A percentile compares a stretch with the other conserved stretches of the same genome.
phyloP scores from a whole-genome alignment of 2,329 filamentous ascomycete species.

The Corniculantispora saksenae region DNA sequence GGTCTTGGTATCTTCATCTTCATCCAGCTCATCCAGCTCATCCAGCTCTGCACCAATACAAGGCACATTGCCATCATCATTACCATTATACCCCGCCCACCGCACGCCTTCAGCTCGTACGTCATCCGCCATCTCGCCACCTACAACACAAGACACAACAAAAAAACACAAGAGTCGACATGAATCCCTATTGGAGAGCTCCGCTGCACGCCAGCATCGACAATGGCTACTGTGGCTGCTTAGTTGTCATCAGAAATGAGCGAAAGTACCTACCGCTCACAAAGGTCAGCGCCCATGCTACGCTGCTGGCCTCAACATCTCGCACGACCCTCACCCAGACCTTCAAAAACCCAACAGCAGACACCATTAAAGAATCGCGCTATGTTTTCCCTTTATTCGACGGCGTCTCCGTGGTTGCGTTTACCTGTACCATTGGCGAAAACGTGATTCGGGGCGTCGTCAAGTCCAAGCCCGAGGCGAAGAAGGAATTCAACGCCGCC shows the following conservation, averaged over 20 bases:
- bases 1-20: not conserved
- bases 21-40: not conserved
- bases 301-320: constrained; percentile 56
- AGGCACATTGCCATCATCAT: not conserved
- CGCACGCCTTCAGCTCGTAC: not conserved
- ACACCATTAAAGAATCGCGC: constrained; percentile 46
- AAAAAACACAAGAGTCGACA: not conserved
- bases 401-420: constrained; percentile 68
- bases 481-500: constrained; percentile 59
- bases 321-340: constrained; percentile 54
- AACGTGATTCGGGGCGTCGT: constrained; percentile 65
- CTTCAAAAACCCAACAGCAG: constrained; percentile 56
- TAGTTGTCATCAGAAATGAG: constrained; percentile 26
- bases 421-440: constrained; percentile 63
- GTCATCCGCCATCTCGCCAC: no score
- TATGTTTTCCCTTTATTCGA: constrained; percentile 75
- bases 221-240: constrained; percentile 36
- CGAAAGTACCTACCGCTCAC: constrained; percentile 59
- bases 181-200: not conserved
- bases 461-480: constrained; percentile 65
- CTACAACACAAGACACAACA: not conserved
- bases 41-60: not conserved
- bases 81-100: not conserved
- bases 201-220: not conserved
- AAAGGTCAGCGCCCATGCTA: constrained; percentile 58